These are phyloP conservation scores for Scorias spongiosa DNA, from an alignment of 2,329 filamentous ascomycete species.

Conservation along the genomic window DNA sequence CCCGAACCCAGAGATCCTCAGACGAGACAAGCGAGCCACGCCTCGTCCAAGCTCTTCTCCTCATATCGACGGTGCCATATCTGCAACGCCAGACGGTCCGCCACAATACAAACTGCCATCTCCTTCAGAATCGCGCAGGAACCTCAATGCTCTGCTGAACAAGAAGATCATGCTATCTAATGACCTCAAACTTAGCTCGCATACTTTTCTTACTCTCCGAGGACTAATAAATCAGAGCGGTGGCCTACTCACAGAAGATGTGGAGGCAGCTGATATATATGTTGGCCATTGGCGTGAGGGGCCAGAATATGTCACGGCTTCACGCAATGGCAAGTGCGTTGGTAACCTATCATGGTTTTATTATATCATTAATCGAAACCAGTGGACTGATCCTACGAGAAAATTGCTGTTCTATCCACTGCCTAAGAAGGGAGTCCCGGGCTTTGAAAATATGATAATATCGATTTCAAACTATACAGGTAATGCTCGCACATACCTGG, in stretches of 20 bases:
- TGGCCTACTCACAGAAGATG: conserved; percentile 49
- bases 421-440: conserved; percentile 59
- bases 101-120: conserved; percentile 26
- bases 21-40: conserved; percentile 8
- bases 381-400: conserved; percentile 72
- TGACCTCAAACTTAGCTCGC: conserved; percentile 56
- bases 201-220: conserved; percentile 51
- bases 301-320: conserved; percentile 59
- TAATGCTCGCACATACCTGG: conserved; percentile 81
- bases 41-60: conserved; percentile 12
- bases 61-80: conserved; percentile 53
- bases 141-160: conserved; percentile 59
- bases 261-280: conserved; percentile 64
- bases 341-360: conserved; percentile 92
- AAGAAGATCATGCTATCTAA: conserved; percentile 62
- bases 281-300: conserved; percentile 81
- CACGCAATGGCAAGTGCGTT: conserved; percentile 64
- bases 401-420: conserved; percentile 83
- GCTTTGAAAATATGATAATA: conserved; percentile 62
- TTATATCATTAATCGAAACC: conserved; percentile 73
- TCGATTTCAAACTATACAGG: conserved; percentile 94
- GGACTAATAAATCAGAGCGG: conserved; percentile 57
- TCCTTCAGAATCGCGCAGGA: conserved; percentile 30
- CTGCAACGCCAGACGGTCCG: conserved; percentile 24
- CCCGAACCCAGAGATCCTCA: conserved; percentile 70